Percentiles rank a stretch among this genome's conserved stretches.
Conservation (phyloP, 2,329 filamentous ascomycete species). For the Lecanoromycetidae sp. region DNA sequence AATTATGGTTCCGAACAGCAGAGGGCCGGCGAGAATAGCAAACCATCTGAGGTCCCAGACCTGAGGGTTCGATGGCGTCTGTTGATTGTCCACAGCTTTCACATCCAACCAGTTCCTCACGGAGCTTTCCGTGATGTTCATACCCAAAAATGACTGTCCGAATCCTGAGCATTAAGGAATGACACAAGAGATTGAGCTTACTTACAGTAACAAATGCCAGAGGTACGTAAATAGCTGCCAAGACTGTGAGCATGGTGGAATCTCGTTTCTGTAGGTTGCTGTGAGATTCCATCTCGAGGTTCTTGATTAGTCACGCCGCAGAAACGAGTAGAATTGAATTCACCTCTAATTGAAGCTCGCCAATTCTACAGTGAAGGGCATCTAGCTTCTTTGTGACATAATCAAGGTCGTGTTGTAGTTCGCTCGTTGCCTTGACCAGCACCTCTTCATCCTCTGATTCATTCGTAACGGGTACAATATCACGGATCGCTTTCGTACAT, state of each 20-base stretch:
- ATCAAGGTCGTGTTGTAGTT: background rate
- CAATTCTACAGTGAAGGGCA: background rate
- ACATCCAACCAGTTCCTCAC: background rate
- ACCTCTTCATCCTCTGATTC: background rate
- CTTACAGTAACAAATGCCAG: slow-evolving; percentile 14
- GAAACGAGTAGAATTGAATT: background rate
- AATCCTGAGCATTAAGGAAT: background rate
- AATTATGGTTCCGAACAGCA: slow-evolving; percentile 14
- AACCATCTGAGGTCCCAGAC: slow-evolving; percentile 13
- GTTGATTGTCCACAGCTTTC: background rate
- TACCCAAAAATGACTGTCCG: slow-evolving; percentile 12
- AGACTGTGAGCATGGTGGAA: slow-evolving; percentile 6
- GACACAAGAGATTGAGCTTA: no score
- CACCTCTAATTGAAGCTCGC: slow-evolving; percentile 9
- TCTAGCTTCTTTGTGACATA: background rate
- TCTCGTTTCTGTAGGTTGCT: slow-evolving; percentile 4
- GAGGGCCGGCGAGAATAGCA: background rate
- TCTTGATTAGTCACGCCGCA: background rate
- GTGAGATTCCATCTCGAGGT: slow-evolving; percentile 8
- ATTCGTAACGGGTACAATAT: background rate
- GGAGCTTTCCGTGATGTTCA: slow-evolving; percentile 9
- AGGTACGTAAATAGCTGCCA: slow-evolving; percentile 11
- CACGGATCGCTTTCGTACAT: no score
- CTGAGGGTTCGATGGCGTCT: slow-evolving; percentile 1
- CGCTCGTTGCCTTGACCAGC: background rate